Evolutionary conservation across 495 filamentous ascomycete species (phyloP), one percentile per base, ranked within the genome.

Genomic region (Hypoxylon intermedium): DNA sequence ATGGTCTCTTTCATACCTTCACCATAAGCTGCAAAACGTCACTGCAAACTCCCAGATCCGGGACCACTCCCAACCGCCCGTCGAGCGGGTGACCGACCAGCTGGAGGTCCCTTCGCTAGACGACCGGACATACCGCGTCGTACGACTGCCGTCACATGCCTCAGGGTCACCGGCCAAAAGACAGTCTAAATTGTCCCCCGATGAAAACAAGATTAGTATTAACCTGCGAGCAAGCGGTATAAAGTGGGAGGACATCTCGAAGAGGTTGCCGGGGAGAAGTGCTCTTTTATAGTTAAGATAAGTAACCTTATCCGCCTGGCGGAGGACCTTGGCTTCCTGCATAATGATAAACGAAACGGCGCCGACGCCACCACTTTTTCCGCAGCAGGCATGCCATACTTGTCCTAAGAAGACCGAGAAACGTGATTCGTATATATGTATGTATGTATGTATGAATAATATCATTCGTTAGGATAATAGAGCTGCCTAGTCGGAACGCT

Each of bases 221-320:
- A 87, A 92, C 68, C 82, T 98, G 53, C 85, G 94, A 20, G 89
- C 90, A 26, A 86, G 82, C 61, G 91, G 91, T 9, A 94, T 95
- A 88, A 98, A 97, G 67, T 98, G 94, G 94, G 94, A 97, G 61
- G 94, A 98, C 74, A 97, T 98, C 69, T 92, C 89, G 50, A 91
- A 91, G 77, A 83, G 85, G 15, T 79, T 98, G 18, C 92, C 93
- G 1, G 93, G 93, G 52, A 86, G 94, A 57, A 96, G 90, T 74
- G 86, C 91, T n/a, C 26, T 30, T 9, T 30, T 30, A 30, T 5
- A 9, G 26, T 9, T 30, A 9, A 5, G 26, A 30, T 30, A 9
- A 30, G 26, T 9, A 30, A 30, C 26, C 26, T 30, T 9, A 30
- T 30, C 5, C 26, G 26, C 26, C 26, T 30, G 26, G 26, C 26